Evolutionary conservation across 345 rosid species (phyloP).

Genomic region (Eucalyptus albens): DNA sequence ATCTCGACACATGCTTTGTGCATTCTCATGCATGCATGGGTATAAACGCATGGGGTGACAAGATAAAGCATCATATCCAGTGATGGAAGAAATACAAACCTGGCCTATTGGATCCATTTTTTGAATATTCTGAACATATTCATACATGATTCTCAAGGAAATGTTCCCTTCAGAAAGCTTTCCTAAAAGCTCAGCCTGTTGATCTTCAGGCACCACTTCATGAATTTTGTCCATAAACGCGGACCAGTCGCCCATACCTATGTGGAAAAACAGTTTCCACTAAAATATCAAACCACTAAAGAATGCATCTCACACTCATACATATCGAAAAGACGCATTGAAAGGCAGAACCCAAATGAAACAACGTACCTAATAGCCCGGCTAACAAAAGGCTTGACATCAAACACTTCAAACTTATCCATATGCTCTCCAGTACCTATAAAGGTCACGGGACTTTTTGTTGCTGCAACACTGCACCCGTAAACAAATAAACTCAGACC

Average conservation of each 20-base stretch:
- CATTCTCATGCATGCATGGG: background rate
- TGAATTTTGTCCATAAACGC: conserved; percentile 93
- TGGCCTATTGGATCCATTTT: conserved; percentile 90
- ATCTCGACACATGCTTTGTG: background rate
- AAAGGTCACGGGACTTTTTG: conserved; percentile 89
- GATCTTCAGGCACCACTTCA: conserved; percentile 92
- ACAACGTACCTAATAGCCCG: conserved; percentile 57
- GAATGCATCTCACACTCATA: background rate
- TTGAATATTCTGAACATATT: conserved; percentile 65
- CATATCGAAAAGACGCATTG: background rate
- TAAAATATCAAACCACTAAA: background rate
- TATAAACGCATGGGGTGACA: background rate
- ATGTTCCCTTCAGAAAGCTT: conserved; percentile 80
- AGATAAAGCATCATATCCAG: background rate
- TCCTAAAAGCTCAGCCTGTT: conserved; percentile 85
- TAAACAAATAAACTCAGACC: background rate
- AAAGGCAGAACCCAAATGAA: background rate
- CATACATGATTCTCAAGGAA: conserved; percentile 81
- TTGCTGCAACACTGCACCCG: conserved; percentile 74
- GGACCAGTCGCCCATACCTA: conserved; percentile 95
- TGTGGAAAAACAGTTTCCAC: background rate
- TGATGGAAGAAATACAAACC: conserved; percentile 24
- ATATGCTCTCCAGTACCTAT: conserved; percentile 95
- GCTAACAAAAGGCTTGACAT: conserved; percentile 84
- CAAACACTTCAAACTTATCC: conserved; percentile 89